phyloP scores from a whole-genome alignment of 352 stramenopile species.

The Globisporangium splendens region DNA sequence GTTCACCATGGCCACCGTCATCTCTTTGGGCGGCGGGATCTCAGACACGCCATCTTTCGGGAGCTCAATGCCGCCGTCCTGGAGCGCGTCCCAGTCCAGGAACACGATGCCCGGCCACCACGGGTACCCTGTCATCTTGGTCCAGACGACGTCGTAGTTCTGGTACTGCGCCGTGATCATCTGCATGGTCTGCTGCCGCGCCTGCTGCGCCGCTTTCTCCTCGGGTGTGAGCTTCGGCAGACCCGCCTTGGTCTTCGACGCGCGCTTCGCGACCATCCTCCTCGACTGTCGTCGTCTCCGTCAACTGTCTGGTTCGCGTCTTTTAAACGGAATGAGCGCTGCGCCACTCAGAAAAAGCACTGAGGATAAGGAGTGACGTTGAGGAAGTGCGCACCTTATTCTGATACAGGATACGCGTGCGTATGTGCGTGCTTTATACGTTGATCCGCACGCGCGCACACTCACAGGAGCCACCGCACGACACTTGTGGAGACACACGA shows the following conservation, averaged over 20 bases:
- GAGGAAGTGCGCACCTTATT: no score
- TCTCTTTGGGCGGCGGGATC: constrained; percentile 30
- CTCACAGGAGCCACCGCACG: no score
- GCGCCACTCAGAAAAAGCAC: neutral
- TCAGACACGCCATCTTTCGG: constrained; percentile 27
- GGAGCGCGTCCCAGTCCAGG: constrained; percentile 50
- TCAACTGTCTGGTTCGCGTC: neutral
- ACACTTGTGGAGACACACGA: no score
- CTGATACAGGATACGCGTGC: no score
- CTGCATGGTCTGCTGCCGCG: constrained; percentile 25
- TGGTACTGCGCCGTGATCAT: constrained; percentile 55
- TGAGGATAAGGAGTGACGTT: no score
- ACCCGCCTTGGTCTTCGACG: constrained; percentile 18
- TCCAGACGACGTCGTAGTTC: constrained; percentile 78
- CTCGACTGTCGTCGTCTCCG: neutral
- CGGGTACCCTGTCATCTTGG: constrained; percentile 60
- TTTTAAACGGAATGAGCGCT: neutral
- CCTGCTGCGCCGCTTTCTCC: constrained; percentile 17
- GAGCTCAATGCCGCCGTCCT: constrained; percentile 32
- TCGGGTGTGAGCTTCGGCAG: constrained; percentile 18
- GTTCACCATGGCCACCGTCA: constrained; percentile 19
- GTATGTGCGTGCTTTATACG: no score
- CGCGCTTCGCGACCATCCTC: constrained; percentile 29
- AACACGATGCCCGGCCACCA: constrained; percentile 84
- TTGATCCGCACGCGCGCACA: no score